Conservation (phyloP, 2,329 filamentous ascomycete genomes). For the Aspergillus ibericus region DNA sequence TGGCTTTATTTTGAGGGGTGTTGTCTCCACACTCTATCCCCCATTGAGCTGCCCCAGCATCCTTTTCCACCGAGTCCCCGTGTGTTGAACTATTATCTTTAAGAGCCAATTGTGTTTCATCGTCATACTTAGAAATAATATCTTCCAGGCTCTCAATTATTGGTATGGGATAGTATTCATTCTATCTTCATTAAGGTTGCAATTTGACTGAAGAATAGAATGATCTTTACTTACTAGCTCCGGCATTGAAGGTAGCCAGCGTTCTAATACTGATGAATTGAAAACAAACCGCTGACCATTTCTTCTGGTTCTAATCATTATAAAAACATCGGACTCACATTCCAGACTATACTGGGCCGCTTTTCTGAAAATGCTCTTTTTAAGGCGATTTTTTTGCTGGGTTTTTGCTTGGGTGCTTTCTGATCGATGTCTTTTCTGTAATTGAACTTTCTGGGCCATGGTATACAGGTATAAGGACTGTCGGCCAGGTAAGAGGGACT, state of each 20-base stretch:
- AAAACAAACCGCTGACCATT: slow-evolving; percentile 1
- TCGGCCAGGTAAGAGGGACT: too few relatives aligned
- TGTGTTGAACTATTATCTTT: not conserved
- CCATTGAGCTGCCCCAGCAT: not conserved
- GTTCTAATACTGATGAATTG: not conserved
- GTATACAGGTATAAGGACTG: too few relatives aligned
- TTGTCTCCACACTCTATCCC: too few relatives aligned
- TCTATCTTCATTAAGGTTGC: not conserved
- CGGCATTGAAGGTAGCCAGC: not conserved
- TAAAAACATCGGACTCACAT: not conserved
- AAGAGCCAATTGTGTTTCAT: not conserved
- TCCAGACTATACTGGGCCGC: slow-evolving; percentile 1
- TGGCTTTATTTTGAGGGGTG: too few relatives aligned
- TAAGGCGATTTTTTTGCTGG: not conserved
- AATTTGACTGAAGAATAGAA: not conserved
- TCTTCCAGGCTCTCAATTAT: slow-evolving; percentile 1
- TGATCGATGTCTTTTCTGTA: not conserved
- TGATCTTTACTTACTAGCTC: not conserved
- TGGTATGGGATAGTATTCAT: not conserved
- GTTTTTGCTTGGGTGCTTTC: not conserved
- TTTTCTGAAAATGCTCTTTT: slow-evolving; percentile 1
- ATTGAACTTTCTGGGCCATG: not conserved
- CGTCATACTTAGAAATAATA: not conserved
- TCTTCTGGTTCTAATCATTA: slow-evolving; percentile 1
- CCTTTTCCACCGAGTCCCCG: not conserved